Base-by-base conservation (phyloP, 495 filamentous ascomycete species). In the Letharia lupina region DNA sequence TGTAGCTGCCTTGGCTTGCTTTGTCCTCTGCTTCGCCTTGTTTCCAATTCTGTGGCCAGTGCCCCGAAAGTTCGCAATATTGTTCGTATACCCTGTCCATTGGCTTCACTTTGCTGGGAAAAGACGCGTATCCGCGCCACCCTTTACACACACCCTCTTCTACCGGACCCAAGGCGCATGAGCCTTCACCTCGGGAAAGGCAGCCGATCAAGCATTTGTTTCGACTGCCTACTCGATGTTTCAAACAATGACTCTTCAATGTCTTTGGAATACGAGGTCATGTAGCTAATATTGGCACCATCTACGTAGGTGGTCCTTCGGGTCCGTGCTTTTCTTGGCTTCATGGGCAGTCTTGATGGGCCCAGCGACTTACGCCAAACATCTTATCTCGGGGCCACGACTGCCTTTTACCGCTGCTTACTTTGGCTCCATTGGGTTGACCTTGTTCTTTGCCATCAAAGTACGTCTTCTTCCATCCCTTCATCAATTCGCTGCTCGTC, bases 331-430 rank as follows among this genome's bases (percentile, higher is more conserved):
- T 50, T 98, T 98, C 78, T 82, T 98, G 66, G 82, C 87, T 66
- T 96, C 95, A 75, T 98, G 91, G 85, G 92, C 91, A 6, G 91
- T 92, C 68, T 81, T 98, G 78, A 92, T 96, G 87, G 94, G 94
- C 61, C 93, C 92, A 28, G 79, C 82, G 77, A 77, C 82, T 57
- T 98, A 98, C 77, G 78, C 85, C 60, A 86, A 84, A 71, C 94
- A 98, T 76, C 83, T 98, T 72, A 77, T 91, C 70, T 98, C 95
- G 61, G 86, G 85, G 63, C 81, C 91, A 66, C 85, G 94, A 67
- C 77, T 98, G 61, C 94, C 95, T 15, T 98, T 98, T 74, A 97
- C 94, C 28, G 91, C 91, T 60, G 90, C 91, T 39, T 98, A 98
- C 81, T 97, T 98, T 80, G 94, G 93, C 50, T 95, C 90, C 50